A percentile compares a stretch with the other conserved stretches of the same genome.
These are phyloP conservation scores for Bruguiera parviflora DNA, from an alignment of 345 rosid genomes.

Conservation along the genomic window DNA sequence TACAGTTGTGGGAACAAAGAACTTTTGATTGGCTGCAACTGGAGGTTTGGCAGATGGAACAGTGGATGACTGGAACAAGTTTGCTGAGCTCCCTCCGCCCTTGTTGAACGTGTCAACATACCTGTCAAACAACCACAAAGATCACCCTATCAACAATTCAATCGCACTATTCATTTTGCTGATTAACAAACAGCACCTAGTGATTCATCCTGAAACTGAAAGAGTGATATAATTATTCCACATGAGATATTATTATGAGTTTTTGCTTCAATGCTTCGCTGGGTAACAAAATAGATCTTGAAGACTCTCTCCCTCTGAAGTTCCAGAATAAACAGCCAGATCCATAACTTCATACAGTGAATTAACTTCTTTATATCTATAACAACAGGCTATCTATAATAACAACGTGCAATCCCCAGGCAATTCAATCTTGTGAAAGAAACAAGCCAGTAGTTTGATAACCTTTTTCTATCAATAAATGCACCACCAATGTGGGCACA, in stretches of 20 bases:
- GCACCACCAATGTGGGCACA: neutral
- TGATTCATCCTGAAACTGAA: no score
- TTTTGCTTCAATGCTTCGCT: no score
- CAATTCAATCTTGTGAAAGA: neutral
- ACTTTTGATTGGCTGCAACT: conserved; percentile 61
- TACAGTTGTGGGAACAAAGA: conserved; percentile 67
- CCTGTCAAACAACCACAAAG: conserved; percentile 34
- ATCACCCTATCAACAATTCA: neutral
- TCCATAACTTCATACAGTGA: no score
- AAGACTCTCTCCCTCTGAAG: no score
- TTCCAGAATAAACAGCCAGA: no score
- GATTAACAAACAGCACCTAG: no score
- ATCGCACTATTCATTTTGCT: neutral
- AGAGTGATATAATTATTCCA: no score
- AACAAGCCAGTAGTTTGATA: neutral
- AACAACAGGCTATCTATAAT: no score
- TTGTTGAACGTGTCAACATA: conserved; percentile 82
- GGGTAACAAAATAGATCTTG: no score
- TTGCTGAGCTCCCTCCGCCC: conserved; percentile 51
- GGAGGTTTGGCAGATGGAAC: conserved; percentile 66
- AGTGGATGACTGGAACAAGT: conserved; percentile 61
- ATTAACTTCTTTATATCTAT: neutral
- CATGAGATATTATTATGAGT: no score
- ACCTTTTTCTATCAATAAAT: neutral
- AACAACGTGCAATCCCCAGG: no score